Base-by-base conservation (phyloP, 192 early-diverging fungal genomes). In the Backusella circina region DNA sequence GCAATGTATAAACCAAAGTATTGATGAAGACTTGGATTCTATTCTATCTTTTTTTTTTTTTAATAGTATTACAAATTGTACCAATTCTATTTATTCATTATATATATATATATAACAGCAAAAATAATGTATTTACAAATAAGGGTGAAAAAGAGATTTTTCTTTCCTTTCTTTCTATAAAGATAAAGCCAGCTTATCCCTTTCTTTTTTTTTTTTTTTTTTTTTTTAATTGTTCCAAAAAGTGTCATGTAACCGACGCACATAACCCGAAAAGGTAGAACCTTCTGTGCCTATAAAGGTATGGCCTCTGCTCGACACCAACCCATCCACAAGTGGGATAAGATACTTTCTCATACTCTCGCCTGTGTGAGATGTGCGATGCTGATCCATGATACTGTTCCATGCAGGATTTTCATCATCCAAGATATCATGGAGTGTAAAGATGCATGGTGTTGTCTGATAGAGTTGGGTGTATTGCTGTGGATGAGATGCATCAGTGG, bases 1-100 rank as follows among this genome's bases (percentile, higher is more conserved):
- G 89, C 87, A 1, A 77, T 90, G 74, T 90, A 90, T 74, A 61
- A 61, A 61, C 23, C 75, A 78, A 75, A 79, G 75, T 67, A 6
- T 18, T 7, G 15, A n/a, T 1, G 69, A 16, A 37, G 9, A 47
- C 13, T 54, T 23, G 21, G 50, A 54, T 54, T 54, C 0, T 16
- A 18, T 54, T 54, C 5, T 54, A 23, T 23, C n/a, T n/a, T n/a
- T n/a, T n/a, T n/a, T n/a, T n/a, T n/a, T n/a, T n/a, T 54, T 23
- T 54, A 54, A 21, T 54, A 54, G 50, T 54, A 54, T 54, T 15
- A 57, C 21, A 57, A 57, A 23, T 23, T 57, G 54, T 57, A 57
- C 54, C 54, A 57, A 57, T 26, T 57, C 54, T 57, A 57, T 57
- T 57, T 57, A 57, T 57, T 57, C 39, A 15, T 57, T 57, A 57